A percentile compares a stretch with the other conserved stretches of the same genome.
Evolutionary conservation across 1,284 basidiomycete species (phyloP).

Genomic region (Macrocystidia cucumis): DNA sequence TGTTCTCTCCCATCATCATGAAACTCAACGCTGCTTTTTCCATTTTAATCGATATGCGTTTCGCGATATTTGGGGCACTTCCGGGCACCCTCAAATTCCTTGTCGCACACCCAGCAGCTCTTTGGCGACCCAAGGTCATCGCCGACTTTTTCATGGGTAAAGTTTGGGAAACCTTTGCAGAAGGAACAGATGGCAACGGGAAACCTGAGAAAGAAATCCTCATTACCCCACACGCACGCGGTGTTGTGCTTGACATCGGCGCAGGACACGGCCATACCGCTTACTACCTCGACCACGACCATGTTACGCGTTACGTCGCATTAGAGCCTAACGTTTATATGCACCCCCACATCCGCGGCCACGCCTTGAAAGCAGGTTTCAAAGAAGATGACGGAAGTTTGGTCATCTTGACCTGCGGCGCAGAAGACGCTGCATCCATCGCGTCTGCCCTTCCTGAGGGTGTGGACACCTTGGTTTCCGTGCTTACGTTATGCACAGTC

Average conservation of each 20-base stretch:
- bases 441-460: conserved; percentile 30
- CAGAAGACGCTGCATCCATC: conserved; percentile 44
- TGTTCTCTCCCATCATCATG: conserved; percentile 24
- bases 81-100: conserved; percentile 41
- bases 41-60: conserved; percentile 32
- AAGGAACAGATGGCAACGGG: conserved; percentile 37
- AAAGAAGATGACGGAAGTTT: conserved; percentile 34
- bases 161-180: conserved; percentile 47
- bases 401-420: conserved; percentile 45
- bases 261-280: conserved; percentile 63
- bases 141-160: conserved; percentile 52
- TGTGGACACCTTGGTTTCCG: conserved; percentile 50
- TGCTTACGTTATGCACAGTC: conserved; percentile 55
- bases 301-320: conserved; percentile 57
- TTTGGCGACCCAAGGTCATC: conserved; percentile 36
- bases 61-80: conserved; percentile 32
- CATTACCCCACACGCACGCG: conserved; percentile 46
- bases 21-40: conserved; percentile 31
- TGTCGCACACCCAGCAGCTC: conserved; percentile 30
- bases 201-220: conserved; percentile 37
- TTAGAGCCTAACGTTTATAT: conserved; percentile 61
- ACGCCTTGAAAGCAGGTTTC: conserved; percentile 44
- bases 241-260: conserved; percentile 62
- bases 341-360: conserved; percentile 44
- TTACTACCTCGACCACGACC: conserved; percentile 46